Evolutionary conservation across 1,139 yeast species (phyloP).

Genomic region (Lipomyces yarrowii): DNA sequence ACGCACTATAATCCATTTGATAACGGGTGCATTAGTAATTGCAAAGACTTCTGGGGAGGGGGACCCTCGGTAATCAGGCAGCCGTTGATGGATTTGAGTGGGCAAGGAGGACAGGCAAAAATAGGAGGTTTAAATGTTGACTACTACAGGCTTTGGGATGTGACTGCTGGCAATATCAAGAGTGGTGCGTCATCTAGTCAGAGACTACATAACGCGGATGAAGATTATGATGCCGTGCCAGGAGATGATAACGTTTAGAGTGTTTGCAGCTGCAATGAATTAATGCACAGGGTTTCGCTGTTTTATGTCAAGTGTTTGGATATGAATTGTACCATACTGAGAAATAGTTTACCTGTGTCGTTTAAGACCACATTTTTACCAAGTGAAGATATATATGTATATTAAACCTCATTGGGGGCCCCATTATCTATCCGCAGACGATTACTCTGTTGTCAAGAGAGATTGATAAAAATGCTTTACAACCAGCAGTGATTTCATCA

Average conservation of each 20-base stretch:
- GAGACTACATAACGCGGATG: background rate
- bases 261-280: background rate
- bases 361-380: background rate
- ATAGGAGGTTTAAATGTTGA: constrained; percentile 44
- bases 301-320: background rate
- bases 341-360: background rate
- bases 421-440: background rate
- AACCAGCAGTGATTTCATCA: background rate
- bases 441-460: background rate
- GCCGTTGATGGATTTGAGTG: constrained; percentile 31
- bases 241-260: background rate
- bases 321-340: background rate
- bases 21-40: constrained; percentile 43
- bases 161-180: constrained; percentile 4
- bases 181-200: background rate
- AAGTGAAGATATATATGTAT: background rate
- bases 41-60: constrained; percentile 46
- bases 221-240: background rate
- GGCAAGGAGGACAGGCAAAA: constrained; percentile 38
- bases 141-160: constrained; percentile 43
- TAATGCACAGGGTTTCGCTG: background rate
- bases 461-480: background rate
- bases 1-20: constrained; percentile 41
- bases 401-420: background rate
- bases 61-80: constrained; percentile 27